These are phyloP conservation scores for Thielaviopsis populi DNA, from an alignment of 2,329 filamentous ascomycete species.

Conservation along the genomic window DNA sequence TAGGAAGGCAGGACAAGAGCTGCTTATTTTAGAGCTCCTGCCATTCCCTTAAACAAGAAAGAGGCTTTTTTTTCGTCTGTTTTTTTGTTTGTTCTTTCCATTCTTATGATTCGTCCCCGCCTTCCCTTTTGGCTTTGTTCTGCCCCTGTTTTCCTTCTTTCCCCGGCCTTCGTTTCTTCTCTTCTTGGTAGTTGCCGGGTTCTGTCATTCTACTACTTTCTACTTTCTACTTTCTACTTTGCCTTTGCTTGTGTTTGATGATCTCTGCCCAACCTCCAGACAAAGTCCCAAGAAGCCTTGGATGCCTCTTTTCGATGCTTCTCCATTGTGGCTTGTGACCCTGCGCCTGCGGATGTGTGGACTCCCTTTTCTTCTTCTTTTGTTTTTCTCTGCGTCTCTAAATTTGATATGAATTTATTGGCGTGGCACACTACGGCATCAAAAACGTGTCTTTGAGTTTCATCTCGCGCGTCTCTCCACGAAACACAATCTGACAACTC, in stretches of 20 bases:
- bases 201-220: background rate
- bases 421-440: too few species aligned
- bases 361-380: too few species aligned
- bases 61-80: too few species aligned
- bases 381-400: too few species aligned
- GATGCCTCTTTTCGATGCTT: background rate
- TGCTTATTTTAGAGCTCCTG: constrained; percentile 1
- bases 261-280: constrained; percentile 3
- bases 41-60: background rate
- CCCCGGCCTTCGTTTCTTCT: background rate
- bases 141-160: background rate
- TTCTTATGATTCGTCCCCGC: background rate
- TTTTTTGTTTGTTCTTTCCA: too few species aligned
- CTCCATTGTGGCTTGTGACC: background rate
- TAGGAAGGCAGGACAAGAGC: background rate
- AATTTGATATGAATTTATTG: too few species aligned
- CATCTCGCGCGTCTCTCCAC: background rate
- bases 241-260: background rate
- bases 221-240: background rate
- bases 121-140: background rate
- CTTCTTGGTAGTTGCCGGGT: background rate
- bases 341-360: background rate
- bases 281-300: background rate
- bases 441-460: background rate
- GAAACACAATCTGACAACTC: background rate